Evolutionary conservation across 2,329 filamentous ascomycete genomes (phyloP).

Genomic region (Monosporascus sp.): DNA sequence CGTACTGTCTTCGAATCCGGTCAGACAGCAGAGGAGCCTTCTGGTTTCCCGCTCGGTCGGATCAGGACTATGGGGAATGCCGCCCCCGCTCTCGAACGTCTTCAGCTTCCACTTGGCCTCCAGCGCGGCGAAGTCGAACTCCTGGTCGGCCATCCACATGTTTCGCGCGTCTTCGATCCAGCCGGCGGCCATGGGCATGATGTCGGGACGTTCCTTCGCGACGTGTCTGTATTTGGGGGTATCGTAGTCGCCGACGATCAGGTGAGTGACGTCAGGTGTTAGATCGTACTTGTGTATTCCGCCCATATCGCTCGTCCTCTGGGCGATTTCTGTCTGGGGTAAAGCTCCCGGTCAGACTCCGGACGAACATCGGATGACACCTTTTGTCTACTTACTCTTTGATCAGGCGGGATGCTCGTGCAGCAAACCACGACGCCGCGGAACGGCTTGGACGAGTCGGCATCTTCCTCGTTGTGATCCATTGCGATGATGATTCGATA

Average conservation of each 20-base stretch:
- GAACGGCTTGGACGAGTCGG: conserved; percentile 60
- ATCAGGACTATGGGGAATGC: conserved; percentile 25
- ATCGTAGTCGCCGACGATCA: conserved; percentile 82
- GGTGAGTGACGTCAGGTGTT: conserved; percentile 92
- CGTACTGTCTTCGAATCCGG: conserved; percentile 49
- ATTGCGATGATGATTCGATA: neutral
- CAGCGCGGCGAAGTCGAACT: conserved; percentile 65
- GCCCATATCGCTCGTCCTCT: conserved; percentile 72
- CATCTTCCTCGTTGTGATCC: conserved; percentile 6
- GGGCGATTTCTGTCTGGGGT: conserved; percentile 48
- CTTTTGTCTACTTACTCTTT: conserved; percentile 53
- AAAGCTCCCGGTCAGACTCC: neutral
- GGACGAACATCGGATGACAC: neutral
- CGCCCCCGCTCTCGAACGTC: conserved; percentile 52
- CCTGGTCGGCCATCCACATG: conserved; percentile 73
- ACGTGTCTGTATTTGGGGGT: conserved; percentile 96
- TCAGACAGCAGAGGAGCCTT: conserved; percentile 47
- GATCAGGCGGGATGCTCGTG: conserved; percentile 75
- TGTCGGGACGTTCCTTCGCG: conserved; percentile 79
- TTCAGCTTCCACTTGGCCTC: conserved; percentile 62
- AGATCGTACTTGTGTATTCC: conserved; percentile 84
- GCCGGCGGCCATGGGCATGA: conserved; percentile 72
- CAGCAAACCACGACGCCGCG: conserved; percentile 76
- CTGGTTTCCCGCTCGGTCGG: conserved; percentile 28
- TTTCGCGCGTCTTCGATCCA: conserved; percentile 80